Conservation (phyloP, 2,329 filamentous ascomycete genomes). For the Coniochaeta sp. region DNA sequence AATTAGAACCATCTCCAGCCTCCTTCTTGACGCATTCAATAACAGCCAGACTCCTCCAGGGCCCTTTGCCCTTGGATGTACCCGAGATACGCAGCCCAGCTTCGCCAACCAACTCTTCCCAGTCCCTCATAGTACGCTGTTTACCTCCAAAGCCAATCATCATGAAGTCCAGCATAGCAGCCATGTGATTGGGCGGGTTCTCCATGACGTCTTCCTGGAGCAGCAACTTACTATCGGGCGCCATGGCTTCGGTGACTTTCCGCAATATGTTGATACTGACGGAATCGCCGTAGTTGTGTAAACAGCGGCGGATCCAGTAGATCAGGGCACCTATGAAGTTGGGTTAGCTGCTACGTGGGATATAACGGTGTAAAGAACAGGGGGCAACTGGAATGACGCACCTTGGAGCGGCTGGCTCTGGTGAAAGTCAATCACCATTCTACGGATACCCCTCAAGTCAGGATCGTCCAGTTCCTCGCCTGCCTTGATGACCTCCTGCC, state of each 20-base stretch:
- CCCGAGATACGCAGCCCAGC: conserved; percentile 14
- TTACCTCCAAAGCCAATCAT: conserved; percentile 18
- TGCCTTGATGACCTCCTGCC: conserved; percentile 18
- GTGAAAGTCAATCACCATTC: conserved; percentile 20
- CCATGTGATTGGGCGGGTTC: conserved; percentile 10
- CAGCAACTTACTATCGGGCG: conserved; percentile 10
- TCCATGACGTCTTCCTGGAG: conserved; percentile 16
- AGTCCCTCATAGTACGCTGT: conserved; percentile 14
- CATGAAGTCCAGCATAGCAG: conserved; percentile 11
- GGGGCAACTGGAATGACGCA: conserved; percentile 4
- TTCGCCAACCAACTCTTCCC: conserved; percentile 7
- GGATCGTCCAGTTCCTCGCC: conserved; percentile 10
- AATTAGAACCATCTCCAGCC: neutral
- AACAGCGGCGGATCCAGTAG: conserved; percentile 25
- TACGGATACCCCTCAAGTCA: conserved; percentile 15
- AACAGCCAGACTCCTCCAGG: conserved; percentile 13
- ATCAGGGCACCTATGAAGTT: conserved; percentile 18
- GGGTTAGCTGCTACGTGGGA: neutral
- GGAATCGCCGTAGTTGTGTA: conserved; percentile 24
- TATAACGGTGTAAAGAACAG: neutral
- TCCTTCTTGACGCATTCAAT: conserved; percentile 9
- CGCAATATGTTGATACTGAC: conserved; percentile 11
- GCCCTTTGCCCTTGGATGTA: conserved; percentile 10
- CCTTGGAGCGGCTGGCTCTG: conserved; percentile 20
- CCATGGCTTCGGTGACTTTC: conserved; percentile 12